These are phyloP conservation scores for Peniophora sp. DNA, from an alignment of 1,284 basidiomycete species.

Conservation along the genomic window DNA sequence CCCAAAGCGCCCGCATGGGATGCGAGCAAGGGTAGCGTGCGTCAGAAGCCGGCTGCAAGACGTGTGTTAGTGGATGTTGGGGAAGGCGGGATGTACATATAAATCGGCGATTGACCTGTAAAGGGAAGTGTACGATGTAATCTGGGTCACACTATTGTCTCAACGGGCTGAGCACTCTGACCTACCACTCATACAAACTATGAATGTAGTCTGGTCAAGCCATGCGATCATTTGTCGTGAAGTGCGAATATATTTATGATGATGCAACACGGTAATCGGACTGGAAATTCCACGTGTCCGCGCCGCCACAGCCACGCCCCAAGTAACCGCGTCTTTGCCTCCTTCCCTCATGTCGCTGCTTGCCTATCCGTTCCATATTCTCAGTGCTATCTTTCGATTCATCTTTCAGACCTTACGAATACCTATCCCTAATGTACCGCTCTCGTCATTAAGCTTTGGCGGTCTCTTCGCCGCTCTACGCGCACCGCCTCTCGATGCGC, in stretches of 20 bases:
- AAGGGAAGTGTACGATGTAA: no score
- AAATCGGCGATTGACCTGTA: constrained; percentile 1
- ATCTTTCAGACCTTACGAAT: constrained; percentile 26
- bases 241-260: no score
- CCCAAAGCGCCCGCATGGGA: constrained; percentile 7
- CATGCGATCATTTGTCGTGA: no score
- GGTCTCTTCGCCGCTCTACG: constrained; percentile 28
- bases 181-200: no score
- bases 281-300: constrained; percentile 19
- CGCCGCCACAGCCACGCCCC: background rate
- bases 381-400: constrained; percentile 22
- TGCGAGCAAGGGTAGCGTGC: constrained; percentile 6
- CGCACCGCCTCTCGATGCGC: constrained; percentile 26
- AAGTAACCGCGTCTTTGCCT: background rate
- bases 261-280: constrained; percentile 35
- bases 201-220: no score
- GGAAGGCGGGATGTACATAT: constrained; percentile 57
- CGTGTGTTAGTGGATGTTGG: constrained; percentile 25
- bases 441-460: constrained; percentile 34
- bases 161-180: no score
- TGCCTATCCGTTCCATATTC: constrained; percentile 19
- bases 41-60: constrained; percentile 6
- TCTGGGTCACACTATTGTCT: no score
- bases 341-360: constrained; percentile 8
- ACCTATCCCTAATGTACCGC: constrained; percentile 23